These are phyloP conservation scores for Diatrype stigma DNA, from an alignment of 2,329 filamentous ascomycete species.

Conservation along the genomic window DNA sequence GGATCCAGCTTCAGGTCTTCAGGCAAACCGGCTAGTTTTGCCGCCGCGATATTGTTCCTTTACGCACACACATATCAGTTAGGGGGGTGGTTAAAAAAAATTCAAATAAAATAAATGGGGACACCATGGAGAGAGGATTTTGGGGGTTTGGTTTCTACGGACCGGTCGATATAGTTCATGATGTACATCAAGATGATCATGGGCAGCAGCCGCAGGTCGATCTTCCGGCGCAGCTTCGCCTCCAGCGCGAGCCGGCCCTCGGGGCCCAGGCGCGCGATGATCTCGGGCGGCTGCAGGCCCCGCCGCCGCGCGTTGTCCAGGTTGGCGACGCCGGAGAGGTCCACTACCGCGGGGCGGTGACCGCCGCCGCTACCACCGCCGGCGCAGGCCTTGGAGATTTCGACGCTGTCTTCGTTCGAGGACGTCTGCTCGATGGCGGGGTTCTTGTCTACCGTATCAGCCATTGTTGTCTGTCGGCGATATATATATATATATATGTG, in stretches of 20 bases:
- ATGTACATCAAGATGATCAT: conserved; percentile 68
- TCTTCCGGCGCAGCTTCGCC: conserved; percentile 55
- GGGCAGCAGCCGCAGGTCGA: conserved; percentile 62
- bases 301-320: conserved; percentile 18
- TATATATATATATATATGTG: no score
- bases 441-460: conserved; percentile 2
- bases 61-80: conserved; percentile 17
- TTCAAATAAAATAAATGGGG: neutral
- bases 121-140: no score
- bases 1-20: conserved; percentile 28
- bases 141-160: no score
- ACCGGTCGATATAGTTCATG: conserved; percentile 59
- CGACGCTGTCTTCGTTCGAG: conserved; percentile 13
- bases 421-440: conserved; percentile 7
- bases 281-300: conserved; percentile 25
- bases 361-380: no score
- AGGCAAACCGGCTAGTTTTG: conserved; percentile 45
- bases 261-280: conserved; percentile 40
- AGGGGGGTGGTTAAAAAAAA: neutral
- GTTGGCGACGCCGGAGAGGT: conserved; percentile 13
- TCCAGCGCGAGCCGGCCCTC: conserved; percentile 51
- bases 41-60: conserved; percentile 54
- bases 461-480: neutral
- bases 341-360: no score
- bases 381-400: no score